phyloP scores from a whole-genome alignment of 75 land plant genomes.

The Selaginella moellendorffii region DNA sequence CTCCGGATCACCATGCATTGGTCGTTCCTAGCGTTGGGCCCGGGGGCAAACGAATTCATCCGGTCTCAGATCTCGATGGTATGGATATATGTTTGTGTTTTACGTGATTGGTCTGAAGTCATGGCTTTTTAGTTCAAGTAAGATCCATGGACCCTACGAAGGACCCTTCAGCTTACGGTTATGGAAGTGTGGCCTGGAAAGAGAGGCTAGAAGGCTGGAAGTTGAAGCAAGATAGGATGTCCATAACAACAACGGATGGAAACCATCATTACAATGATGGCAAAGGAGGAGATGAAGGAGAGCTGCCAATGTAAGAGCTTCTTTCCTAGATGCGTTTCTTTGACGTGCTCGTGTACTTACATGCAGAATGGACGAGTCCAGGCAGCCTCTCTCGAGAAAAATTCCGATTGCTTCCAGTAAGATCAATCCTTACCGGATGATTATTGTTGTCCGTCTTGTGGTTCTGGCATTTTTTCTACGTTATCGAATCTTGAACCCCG shows the following conservation, averaged over 20 bases:
- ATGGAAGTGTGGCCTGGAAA: slow-evolving; percentile 98
- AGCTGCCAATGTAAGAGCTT: slow-evolving; percentile 59
- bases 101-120: background rate
- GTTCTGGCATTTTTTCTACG: slow-evolving; percentile 62
- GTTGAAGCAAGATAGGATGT: slow-evolving; percentile 58
- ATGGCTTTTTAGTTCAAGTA: slow-evolving; percentile 46
- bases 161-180: slow-evolving; percentile 84
- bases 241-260: slow-evolving; percentile 42
- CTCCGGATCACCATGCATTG: slow-evolving; percentile 77
- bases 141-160: slow-evolving; percentile 87
- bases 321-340: background rate
- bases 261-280: slow-evolving; percentile 24
- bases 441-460: slow-evolving; percentile 57
- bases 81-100: background rate
- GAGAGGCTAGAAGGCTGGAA: slow-evolving; percentile 82
- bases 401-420: slow-evolving; percentile 48
- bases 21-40: slow-evolving; percentile 45
- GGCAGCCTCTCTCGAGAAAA: slow-evolving; percentile 73
- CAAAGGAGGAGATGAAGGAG: slow-evolving; percentile 47
- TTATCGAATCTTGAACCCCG: slow-evolving; percentile 58
- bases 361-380: slow-evolving; percentile 56
- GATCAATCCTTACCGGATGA: slow-evolving; percentile 66
- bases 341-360: slow-evolving; percentile 26
- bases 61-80: slow-evolving; percentile 26
- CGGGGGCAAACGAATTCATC: slow-evolving; percentile 57